phyloP scores from a whole-genome alignment of 139 green algal species.

The Coelastrella sp. region DNA sequence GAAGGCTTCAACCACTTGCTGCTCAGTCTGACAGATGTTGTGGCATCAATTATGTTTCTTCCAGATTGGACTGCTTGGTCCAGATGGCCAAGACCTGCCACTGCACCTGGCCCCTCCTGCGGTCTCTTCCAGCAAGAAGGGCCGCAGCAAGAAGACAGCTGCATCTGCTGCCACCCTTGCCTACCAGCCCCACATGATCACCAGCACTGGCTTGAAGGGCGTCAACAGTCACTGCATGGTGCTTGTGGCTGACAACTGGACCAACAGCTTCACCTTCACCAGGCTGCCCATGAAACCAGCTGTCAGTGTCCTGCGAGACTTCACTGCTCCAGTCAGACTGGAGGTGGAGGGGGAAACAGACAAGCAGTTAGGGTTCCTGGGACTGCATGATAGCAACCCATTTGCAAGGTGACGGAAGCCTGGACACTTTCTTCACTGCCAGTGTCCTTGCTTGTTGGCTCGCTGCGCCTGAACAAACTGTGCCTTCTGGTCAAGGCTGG shows the following conservation, averaged over 20 bases:
- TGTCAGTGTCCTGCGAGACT: conserved; percentile 90
- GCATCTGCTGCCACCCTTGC: neutral
- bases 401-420: conserved; percentile 80
- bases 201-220: neutral
- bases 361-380: conserved; percentile 89
- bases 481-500: neutral
- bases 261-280: conserved; percentile 66
- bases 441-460: neutral
- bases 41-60: too few species aligned
- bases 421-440: neutral
- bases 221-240: conserved; percentile 65
- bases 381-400: conserved; percentile 91
- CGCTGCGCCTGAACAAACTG: neutral
- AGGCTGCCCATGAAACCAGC: conserved; percentile 64
- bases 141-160: neutral
- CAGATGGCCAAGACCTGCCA: too few species aligned
- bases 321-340: conserved; percentile 93
- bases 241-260: conserved; percentile 72
- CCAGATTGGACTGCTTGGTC: too few species aligned
- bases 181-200: neutral
- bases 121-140: neutral
- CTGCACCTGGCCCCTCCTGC: too few species aligned
- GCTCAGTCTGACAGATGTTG: too few species aligned
- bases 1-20: too few species aligned
- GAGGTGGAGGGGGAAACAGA: conserved; percentile 82